Conservation (phyloP, 75 land plant species). For the Adiantum capillusveneris region DNA sequence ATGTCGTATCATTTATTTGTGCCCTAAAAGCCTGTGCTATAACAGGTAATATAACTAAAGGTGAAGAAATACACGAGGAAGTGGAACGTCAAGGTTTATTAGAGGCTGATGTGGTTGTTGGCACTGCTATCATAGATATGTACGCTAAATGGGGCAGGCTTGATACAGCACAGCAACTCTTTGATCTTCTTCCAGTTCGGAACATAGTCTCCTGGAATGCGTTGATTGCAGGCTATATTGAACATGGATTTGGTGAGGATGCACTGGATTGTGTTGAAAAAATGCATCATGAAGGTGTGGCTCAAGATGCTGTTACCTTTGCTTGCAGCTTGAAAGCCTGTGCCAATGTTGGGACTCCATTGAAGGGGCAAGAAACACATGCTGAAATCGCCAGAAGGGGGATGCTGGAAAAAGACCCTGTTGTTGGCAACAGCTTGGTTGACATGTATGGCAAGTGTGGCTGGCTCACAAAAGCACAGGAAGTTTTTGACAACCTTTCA, state of each 20-base stretch:
- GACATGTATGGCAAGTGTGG: slow-evolving; percentile 19
- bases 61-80: not conserved
- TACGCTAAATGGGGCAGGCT: not conserved
- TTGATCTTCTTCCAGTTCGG: not conserved
- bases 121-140: not conserved
- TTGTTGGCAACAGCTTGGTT: slow-evolving; percentile 1
- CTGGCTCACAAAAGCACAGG: slow-evolving; percentile 2
- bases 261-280: not conserved
- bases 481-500: not conserved
- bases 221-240: not conserved
- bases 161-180: not conserved
- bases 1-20: slow-evolving; percentile 12
- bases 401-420: not conserved
- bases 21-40: not conserved
- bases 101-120: not conserved
- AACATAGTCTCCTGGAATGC: not conserved
- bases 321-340: not conserved
- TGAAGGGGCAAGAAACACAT: not conserved
- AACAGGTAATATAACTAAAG: not conserved
- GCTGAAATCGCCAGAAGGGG: not conserved
- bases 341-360: not conserved
- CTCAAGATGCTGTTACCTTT: not conserved
- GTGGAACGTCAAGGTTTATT: not conserved
- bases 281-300: not conserved
- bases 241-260: not conserved